Evolutionary conservation across 108 stramenopile species (phyloP).

Genomic region (Skeletonema menzelii): DNA sequence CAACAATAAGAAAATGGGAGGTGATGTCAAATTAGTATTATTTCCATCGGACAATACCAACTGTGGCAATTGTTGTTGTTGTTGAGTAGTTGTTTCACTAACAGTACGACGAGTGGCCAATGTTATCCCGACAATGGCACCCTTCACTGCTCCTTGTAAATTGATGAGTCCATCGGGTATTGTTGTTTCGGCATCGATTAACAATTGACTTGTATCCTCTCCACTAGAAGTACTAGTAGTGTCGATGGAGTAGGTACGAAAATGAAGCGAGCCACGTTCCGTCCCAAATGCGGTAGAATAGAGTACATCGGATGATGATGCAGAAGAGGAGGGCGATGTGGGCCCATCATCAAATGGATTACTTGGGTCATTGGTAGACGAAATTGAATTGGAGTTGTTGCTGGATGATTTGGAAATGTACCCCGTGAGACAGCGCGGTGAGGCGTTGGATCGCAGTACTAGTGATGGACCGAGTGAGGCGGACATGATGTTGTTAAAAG

Average conservation of each 20-base stretch:
- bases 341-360: conserved; percentile 39
- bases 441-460: conserved; percentile 39
- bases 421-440: conserved; percentile 40
- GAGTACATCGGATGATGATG: neutral
- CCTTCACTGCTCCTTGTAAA: conserved; percentile 32
- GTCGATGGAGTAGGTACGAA: conserved; percentile 52
- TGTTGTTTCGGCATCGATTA: conserved; percentile 7
- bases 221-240: neutral
- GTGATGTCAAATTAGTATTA: neutral
- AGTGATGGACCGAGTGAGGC: conserved; percentile 45
- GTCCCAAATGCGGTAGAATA: conserved; percentile 71
- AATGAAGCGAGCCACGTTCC: conserved; percentile 77
- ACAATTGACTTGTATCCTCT: conserved; percentile 11
- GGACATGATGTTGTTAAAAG: conserved; percentile 18
- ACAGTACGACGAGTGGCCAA: conserved; percentile 30
- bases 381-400: neutral
- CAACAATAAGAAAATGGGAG: conserved; percentile 70
- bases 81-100: conserved; percentile 19
- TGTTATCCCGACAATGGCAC: conserved; percentile 41
- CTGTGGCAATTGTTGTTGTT: conserved; percentile 6
- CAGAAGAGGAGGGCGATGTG: neutral
- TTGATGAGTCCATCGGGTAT: conserved; percentile 9
- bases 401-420: neutral
- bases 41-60: neutral
- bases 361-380: neutral